Percentiles rank a stretch among this genome's conserved stretches.
phyloP scores from a whole-genome alignment of 306 rosid genomes.

The Aeschynomene evenia region DNA sequence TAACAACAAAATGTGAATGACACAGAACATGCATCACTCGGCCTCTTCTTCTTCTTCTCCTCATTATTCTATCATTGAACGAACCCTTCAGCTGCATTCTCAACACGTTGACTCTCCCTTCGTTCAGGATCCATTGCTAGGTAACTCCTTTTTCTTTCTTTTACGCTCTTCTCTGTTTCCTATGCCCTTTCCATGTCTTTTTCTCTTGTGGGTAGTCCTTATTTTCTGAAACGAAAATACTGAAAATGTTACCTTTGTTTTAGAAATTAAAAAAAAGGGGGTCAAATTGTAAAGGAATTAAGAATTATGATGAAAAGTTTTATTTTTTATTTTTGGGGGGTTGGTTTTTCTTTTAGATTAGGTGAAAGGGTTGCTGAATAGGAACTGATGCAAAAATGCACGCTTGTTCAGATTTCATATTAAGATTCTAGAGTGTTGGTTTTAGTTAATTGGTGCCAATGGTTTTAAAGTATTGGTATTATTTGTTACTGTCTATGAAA shows the following conservation, averaged over 20 bases:
- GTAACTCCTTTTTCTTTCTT: slow-evolving; percentile 16
- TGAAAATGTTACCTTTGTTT: not conserved
- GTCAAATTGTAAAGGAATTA: not conserved
- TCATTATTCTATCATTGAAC: not conserved
- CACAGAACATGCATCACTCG: no score
- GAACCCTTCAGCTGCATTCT: slow-evolving; percentile 30
- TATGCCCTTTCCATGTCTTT: not conserved
- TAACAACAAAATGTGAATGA: no score
- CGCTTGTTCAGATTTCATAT: not conserved
- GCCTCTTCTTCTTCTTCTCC: slow-evolving; percentile 11
- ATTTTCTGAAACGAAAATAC: not conserved
- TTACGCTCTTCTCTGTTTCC: not conserved
- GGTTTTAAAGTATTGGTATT: not conserved
- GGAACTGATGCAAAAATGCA: not conserved
- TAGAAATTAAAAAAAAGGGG: no score
- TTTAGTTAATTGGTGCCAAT: not conserved
- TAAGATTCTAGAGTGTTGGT: not conserved
- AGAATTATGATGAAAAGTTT: not conserved
- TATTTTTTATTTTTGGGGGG: no score
- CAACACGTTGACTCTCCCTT: slow-evolving; percentile 24
- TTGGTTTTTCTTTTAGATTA: not conserved
- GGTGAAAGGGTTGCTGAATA: not conserved
- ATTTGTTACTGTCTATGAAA: slow-evolving; percentile 19
- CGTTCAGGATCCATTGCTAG: slow-evolving; percentile 28
- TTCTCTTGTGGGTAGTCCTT: slow-evolving; percentile 16